These are phyloP conservation scores for Kalaharituber pfeilii DNA, from an alignment of 2,329 filamentous ascomycete species.

Conservation along the genomic window DNA sequence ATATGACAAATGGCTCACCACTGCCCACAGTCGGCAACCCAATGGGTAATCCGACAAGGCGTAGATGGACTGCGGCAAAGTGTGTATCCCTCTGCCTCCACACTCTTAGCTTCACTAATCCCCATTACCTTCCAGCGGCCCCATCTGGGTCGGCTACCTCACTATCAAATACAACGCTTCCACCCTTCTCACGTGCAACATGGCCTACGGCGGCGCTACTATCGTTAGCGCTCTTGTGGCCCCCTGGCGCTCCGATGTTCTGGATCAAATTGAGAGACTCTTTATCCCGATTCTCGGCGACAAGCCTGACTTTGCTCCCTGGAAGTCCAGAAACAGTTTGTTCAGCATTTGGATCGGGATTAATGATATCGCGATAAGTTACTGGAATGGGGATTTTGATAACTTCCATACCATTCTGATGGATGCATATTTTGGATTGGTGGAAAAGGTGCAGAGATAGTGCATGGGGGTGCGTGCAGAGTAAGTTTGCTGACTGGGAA, in stretches of 20 bases:
- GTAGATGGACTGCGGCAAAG: constrained; percentile 27
- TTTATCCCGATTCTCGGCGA: constrained; percentile 27
- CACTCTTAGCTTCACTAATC: background rate
- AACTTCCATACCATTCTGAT: constrained; percentile 27
- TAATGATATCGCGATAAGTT: constrained; percentile 39
- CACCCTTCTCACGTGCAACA: constrained; percentile 34
- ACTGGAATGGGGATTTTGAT: constrained; percentile 24
- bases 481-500: background rate
- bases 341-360: constrained; percentile 40
- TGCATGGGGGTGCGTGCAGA: no score
- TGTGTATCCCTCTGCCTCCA: background rate
- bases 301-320: constrained; percentile 27
- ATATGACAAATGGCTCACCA: constrained; percentile 23
- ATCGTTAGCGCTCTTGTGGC: constrained; percentile 27
- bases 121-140: constrained; percentile 28
- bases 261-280: constrained; percentile 27
- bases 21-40: constrained; percentile 27
- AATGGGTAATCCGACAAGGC: constrained; percentile 29
- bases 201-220: constrained; percentile 33
- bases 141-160: constrained; percentile 39
- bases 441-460: constrained; percentile 25
- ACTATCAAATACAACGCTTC: constrained; percentile 32
- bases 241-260: constrained; percentile 26
- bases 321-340: constrained; percentile 31
- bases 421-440: constrained; percentile 30